Evolutionary conservation across 305 asterid genomes (phyloP), one percentile per base, ranked within the genome.

Genomic region (Solanum hybrid): DNA sequence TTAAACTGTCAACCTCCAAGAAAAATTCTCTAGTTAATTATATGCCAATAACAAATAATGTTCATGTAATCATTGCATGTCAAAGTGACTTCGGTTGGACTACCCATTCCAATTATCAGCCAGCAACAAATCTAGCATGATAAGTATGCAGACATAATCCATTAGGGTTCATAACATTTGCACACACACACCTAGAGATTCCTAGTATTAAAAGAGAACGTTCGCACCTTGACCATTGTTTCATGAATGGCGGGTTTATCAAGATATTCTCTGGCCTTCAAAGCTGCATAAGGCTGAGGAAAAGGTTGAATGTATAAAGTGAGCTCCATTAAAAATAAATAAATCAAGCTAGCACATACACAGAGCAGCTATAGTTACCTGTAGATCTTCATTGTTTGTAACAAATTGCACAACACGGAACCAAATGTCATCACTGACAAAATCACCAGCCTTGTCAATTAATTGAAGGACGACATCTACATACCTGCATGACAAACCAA

Each of bases 391-490:
- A n/a, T 98, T 97, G 92, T 98, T 97, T 73, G 99, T 97, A 88
- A 98, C 99, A 89, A 98, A 98, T 93, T 97, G 99, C 94, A 98
- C 99, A 69, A 98, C 99, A 57, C 99, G 99, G 90, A 98, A 98
- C 99, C 99, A 98, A 89, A 98, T 98, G 93, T 96, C 99, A 93
- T 98, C 99, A 93, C 99, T 96, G 92, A 98, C 99, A 37, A 98
- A 97, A 91, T 98, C 99, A 83, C 99, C 99, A 24, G 99, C 99
- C 95, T 98, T 98, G 95, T 98, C 99, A 92, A 98, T 98, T 95
- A 98, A 93, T 94, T 98, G 99, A 93, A 98, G 99, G 93, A 98
- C 95, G 90, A 98, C 99, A 92, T 98, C 99, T 75, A 98, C 97
- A 91, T 97, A 98, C 99, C 99, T 98, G 93, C 90, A 92, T 90